Conservation (phyloP, 441 rosid genomes). For the Metrosideros polymorpha region DNA sequence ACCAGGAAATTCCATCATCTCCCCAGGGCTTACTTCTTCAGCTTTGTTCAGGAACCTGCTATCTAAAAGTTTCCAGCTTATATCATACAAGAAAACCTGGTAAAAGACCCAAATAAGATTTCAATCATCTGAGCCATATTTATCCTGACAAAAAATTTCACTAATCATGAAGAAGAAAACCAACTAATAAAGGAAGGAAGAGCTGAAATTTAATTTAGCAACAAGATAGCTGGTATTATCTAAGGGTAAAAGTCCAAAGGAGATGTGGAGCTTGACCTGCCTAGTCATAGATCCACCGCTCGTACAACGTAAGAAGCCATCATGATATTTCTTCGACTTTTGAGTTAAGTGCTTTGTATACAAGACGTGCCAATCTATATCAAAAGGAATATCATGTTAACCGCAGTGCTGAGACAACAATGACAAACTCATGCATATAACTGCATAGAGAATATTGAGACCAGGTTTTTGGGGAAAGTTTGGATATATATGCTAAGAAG, state of each 20-base stretch:
- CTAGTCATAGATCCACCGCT: not conserved
- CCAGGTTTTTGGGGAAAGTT: not conserved
- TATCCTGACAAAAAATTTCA: not conserved
- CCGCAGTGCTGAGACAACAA: not conserved
- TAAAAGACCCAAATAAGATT: not conserved
- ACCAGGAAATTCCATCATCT: not conserved
- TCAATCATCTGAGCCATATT: no score
- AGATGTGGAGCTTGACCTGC: not conserved
- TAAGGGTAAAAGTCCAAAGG: not conserved
- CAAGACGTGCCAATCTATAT: conserved; percentile 19
- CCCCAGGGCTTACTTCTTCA: conserved; percentile 1
- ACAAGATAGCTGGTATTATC: no score
- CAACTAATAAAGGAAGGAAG: no score
- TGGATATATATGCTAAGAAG: not conserved
- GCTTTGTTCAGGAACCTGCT: not conserved
- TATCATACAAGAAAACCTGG: not conserved
- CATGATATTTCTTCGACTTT: not conserved
- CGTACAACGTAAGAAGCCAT: conserved; percentile 2
- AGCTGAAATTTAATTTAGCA: not conserved
- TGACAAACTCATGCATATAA: not conserved
- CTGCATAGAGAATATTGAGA: not conserved
- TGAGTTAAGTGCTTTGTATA: not conserved
- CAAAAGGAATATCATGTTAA: not conserved
- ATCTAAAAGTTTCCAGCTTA: not conserved
- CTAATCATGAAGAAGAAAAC: not conserved